These are phyloP conservation scores for Cladosporium sp. DNA, from an alignment of 2,329 filamentous ascomycete species.

Conservation along the genomic window DNA sequence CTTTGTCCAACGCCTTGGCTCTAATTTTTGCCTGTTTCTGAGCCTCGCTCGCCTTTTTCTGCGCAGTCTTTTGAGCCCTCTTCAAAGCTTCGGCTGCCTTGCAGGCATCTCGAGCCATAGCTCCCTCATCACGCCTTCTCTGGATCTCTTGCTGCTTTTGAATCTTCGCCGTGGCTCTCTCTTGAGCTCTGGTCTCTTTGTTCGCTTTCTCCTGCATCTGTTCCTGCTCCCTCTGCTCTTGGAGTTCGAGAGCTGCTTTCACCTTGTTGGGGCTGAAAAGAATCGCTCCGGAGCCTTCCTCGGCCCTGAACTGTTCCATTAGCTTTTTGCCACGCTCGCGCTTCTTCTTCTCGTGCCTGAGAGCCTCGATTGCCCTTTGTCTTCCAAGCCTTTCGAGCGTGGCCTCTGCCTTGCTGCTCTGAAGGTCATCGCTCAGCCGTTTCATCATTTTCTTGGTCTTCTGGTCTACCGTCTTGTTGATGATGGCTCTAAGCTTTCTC, in stretches of 20 bases:
- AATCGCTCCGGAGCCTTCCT: not conserved
- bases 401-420: not conserved
- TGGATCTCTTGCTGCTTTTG: not conserved
- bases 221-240: not conserved
- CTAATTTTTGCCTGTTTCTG: not conserved
- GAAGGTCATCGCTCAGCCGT: not conserved
- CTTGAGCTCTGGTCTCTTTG: not conserved
- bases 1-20: not conserved
- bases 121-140: not conserved
- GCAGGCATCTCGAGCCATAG: not conserved
- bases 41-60: not conserved
- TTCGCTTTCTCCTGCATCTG: not conserved
- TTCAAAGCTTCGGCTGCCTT: not conserved
- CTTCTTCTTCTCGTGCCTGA: not conserved
- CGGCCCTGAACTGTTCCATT: not conserved
- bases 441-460: slow-evolving; percentile 1
- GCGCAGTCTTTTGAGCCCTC: not conserved
- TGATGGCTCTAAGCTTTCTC: not conserved
- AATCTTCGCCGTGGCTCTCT: not conserved
- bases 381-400: not conserved
- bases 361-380: not conserved
- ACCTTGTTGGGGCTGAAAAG: slow-evolving; percentile 1
- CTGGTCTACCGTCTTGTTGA: not conserved
- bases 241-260: not conserved
- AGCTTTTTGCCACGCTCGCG: not conserved